Evolutionary conservation across 768 basidiomycete species (phyloP).

Genomic region (Mycena epipterygia): DNA sequence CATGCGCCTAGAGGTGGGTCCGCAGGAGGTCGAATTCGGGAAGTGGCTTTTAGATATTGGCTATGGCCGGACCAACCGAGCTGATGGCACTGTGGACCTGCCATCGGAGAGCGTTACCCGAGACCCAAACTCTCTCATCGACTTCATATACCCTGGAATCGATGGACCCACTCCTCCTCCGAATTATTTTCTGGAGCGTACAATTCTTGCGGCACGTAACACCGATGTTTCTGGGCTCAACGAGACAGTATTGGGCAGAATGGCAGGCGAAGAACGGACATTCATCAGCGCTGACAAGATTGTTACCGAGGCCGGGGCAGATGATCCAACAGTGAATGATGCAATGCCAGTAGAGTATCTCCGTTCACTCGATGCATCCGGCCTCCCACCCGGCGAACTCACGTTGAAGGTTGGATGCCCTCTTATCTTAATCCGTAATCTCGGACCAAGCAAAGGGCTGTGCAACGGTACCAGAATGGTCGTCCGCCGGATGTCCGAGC

Average conservation of each 20-base stretch:
- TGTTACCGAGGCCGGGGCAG: constrained; percentile 6
- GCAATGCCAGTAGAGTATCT: constrained; percentile 50
- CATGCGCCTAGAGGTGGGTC: neutral
- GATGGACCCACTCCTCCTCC: constrained; percentile 11
- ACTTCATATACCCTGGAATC: neutral
- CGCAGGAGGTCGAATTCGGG: neutral
- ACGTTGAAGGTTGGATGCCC: constrained; percentile 47
- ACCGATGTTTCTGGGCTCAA: constrained; percentile 38
- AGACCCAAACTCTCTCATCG: neutral
- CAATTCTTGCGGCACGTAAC: constrained; percentile 42
- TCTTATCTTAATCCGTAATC: constrained; percentile 50
- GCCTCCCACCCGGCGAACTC: constrained; percentile 52
- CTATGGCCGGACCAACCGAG: neutral
- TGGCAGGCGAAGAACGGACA: constrained; percentile 10
- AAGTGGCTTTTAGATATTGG: neutral
- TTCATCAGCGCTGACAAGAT: constrained; percentile 25
- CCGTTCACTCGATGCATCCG: constrained; percentile 45
- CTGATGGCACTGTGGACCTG: neutral
- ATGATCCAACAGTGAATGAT: constrained; percentile 14
- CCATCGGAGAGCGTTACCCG: neutral
- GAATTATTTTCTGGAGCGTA: constrained; percentile 40
- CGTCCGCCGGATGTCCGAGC: constrained; percentile 26
- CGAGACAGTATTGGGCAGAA: constrained; percentile 34
- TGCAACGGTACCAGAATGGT: constrained; percentile 49
- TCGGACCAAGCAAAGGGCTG: constrained; percentile 42